Conservation (phyloP, 495 filamentous ascomycete genomes). For the Mycothermus thermophilus region DNA sequence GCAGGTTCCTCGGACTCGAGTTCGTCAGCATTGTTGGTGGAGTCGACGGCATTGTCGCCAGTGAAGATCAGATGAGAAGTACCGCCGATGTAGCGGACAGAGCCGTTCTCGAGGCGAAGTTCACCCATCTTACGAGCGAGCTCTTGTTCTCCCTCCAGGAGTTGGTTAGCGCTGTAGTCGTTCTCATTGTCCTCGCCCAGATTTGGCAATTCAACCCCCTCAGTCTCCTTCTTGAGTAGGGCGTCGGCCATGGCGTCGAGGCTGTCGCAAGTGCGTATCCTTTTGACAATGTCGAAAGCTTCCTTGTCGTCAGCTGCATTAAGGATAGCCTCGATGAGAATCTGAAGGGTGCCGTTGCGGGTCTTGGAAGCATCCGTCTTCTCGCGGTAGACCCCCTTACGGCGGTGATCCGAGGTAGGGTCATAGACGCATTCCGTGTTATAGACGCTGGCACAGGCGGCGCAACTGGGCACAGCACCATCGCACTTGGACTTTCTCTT, state of each 20-base stretch:
- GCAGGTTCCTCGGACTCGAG: conserved; percentile 36
- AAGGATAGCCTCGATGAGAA: conserved; percentile 81
- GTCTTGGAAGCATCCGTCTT: conserved; percentile 84
- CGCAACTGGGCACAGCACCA: conserved; percentile 81
- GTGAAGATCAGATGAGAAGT: conserved; percentile 89
- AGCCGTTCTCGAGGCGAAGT: conserved; percentile 73
- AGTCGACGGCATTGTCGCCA: too few species aligned
- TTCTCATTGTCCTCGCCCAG: conserved; percentile 34
- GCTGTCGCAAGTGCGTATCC: conserved; percentile 85
- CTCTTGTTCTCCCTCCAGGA: conserved; percentile 65
- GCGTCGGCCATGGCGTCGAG: conserved; percentile 80
- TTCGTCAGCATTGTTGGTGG: conserved; percentile 36
- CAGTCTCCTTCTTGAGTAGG: conserved; percentile 39
- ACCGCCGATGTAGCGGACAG: conserved; percentile 83
- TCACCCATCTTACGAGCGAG: conserved; percentile 89
- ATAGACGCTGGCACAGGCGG: conserved; percentile 90
- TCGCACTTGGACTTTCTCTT: conserved; percentile 90
- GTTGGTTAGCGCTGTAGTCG: conserved; percentile 23
- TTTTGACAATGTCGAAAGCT: conserved; percentile 63
- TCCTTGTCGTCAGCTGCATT: conserved; percentile 80
- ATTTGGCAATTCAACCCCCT: too few species aligned
- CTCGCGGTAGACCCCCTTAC: conserved; percentile 93
- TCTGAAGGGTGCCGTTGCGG: conserved; percentile 75
- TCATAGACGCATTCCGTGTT: conserved; percentile 90
- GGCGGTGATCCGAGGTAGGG: conserved; percentile 85